Evolutionary conservation across 768 basidiomycete species (phyloP), one percentile per base, ranked within the genome.

Genomic region (Lenzites betulinus): DNA sequence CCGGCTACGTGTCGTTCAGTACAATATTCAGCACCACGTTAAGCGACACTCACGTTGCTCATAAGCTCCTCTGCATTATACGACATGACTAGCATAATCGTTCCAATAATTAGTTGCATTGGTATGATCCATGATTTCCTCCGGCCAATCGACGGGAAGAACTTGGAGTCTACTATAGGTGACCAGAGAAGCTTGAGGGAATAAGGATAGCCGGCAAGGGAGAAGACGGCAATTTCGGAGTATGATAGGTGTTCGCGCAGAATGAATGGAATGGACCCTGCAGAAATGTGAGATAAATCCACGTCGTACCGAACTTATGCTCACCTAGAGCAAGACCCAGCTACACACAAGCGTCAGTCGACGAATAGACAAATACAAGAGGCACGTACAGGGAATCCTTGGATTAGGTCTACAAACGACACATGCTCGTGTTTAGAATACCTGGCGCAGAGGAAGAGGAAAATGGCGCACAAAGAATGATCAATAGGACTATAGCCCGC

Each of bases 51-150:
- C 53, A 95, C 95, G 68, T 90, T 83, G 58, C 90, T 85, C 74
- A 97, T 82, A 64, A 95, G 77, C 64, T 82, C 82, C 68, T 93
- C 82, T 7, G 89, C 87, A 66, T 89, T 85, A 55, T 83, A 71
- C 6, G 91, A 90, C 61, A 93, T 87, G 67, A 86, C 87, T 38
- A 92, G 68, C 90, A 93, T 92, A 60, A 94, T 76, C 42, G 83
- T 79, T 42, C 94, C 97, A 51, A 98, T 90, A 64, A 94, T 85
- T 33, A 88, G 72, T 73, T 99, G 97, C 82, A 99, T 97, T 44
- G 97, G 97, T 63, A 98, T 89, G 66, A 99, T 98, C 97, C 97
- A 99, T 62, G 93, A 95, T 75, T 98, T 99, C 64, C 97, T 82
- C 51, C 97, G 88, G n/a, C 97, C 97, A 63, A 95, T 66, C 42